Percentiles rank a stretch among this genome's conserved stretches.
Evolutionary conservation across 2,329 filamentous ascomycete genomes (phyloP).

Genomic region (Hypomyces rosellus): DNA sequence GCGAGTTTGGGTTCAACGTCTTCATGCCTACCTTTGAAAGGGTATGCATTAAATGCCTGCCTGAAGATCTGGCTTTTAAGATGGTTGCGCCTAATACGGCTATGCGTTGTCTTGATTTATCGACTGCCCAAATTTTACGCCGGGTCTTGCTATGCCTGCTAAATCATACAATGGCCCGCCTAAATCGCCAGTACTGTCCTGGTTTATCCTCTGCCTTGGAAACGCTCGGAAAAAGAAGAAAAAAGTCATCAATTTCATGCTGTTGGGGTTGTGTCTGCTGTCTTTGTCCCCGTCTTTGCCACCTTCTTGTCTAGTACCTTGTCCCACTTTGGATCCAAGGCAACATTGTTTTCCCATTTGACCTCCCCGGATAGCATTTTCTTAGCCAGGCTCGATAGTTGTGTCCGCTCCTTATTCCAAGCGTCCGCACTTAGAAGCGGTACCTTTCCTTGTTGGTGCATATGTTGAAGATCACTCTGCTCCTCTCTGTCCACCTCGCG

Average conservation of each 20-base stretch:
- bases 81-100: too few species aligned
- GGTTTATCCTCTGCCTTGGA: neutral
- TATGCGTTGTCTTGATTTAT: too few species aligned
- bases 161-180: slow-evolving; percentile 21
- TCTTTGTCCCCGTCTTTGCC: slow-evolving; percentile 18
- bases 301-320: slow-evolving; percentile 21
- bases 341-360: slow-evolving; percentile 50
- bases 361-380: slow-evolving; percentile 53
- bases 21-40: too few species aligned
- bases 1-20: too few species aligned
- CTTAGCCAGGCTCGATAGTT: slow-evolving; percentile 58
- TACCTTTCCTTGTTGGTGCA: slow-evolving; percentile 28
- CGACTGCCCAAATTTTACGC: too few species aligned
- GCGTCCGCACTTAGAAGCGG: slow-evolving; percentile 36
- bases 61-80: too few species aligned
- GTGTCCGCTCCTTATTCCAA: slow-evolving; percentile 34
- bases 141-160: slow-evolving; percentile 19
- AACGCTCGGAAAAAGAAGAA: neutral
- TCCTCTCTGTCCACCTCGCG: slow-evolving; percentile 42
- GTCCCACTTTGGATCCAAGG: slow-evolving; percentile 43
- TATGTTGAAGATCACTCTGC: slow-evolving; percentile 29
- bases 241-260: slow-evolving; percentile 2
- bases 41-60: too few species aligned
- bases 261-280: neutral
- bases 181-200: neutral